Conservation (phyloP, 202 grass and related monocot species). For the Carex arenaria region DNA sequence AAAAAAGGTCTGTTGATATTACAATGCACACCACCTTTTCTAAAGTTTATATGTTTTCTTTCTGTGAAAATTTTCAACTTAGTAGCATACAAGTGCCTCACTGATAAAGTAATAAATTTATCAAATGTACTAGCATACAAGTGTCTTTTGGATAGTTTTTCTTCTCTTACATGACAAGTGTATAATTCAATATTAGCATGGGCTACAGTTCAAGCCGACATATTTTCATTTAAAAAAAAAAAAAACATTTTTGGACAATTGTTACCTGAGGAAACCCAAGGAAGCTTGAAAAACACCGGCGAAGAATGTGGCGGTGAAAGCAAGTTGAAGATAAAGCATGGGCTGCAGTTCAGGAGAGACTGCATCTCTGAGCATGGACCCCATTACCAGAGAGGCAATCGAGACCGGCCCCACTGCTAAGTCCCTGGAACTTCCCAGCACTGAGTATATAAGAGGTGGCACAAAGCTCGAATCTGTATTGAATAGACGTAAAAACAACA, state of each 20-base stretch:
- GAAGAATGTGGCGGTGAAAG: slow-evolving; percentile 96
- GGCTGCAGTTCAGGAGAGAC: slow-evolving; percentile 81
- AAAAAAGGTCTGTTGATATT: not conserved
- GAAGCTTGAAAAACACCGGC: slow-evolving; percentile 91
- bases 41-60: not conserved
- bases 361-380: slow-evolving; percentile 79
- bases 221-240: not conserved
- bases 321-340: slow-evolving; percentile 77
- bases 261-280: slow-evolving; percentile 69
- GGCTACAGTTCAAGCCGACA: not conserved
- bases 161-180: not conserved
- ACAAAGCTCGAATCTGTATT: slow-evolving; percentile 90
- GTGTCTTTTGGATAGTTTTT: not conserved
- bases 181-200: not conserved
- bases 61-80: not conserved
- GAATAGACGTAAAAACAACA: not conserved
- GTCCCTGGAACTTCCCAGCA: slow-evolving; percentile 86
- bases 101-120: not conserved
- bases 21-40: not conserved
- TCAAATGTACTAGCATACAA: not conserved
- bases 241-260: not conserved
- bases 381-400: slow-evolving; percentile 97
- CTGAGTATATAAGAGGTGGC: slow-evolving; percentile 87
- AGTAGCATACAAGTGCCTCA: not conserved
- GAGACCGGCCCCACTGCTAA: slow-evolving; percentile 90